These are phyloP conservation scores for Citrullus colocynthis DNA, from an alignment of 306 rosid genomes.

Conservation along the genomic window DNA sequence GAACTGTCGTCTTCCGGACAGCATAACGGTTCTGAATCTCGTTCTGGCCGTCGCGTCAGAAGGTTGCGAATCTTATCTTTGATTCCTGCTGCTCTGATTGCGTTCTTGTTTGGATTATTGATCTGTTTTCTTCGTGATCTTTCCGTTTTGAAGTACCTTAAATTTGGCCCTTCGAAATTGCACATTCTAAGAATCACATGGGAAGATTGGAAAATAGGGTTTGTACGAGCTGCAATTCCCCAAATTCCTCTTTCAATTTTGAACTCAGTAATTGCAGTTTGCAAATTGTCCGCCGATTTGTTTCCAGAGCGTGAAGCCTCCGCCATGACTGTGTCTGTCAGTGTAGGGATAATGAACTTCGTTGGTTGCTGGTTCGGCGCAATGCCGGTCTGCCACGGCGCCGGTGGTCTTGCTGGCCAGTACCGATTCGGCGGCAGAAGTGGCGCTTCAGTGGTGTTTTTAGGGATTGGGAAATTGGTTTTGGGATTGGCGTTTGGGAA, in stretches of 20 bases:
- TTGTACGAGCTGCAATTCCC: conserved; percentile 56
- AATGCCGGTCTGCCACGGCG: conserved; percentile 83
- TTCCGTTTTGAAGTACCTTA: conserved; percentile 28
- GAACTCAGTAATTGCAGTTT: conserved; percentile 71
- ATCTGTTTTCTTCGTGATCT: conserved; percentile 51
- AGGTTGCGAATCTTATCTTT: conserved; percentile 27
- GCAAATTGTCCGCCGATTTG: conserved; percentile 63
- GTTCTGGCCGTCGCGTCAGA: neutral
- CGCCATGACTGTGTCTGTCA: conserved; percentile 46
- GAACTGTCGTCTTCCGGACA: neutral
- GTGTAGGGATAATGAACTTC: conserved; percentile 63
- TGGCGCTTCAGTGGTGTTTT: conserved; percentile 57
- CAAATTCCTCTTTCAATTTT: conserved; percentile 59
- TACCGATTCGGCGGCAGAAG: conserved; percentile 76
- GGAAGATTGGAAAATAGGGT: conserved; percentile 67
- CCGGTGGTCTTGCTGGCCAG: conserved; percentile 81
- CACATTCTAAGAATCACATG: conserved; percentile 28
- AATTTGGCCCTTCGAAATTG: conserved; percentile 45
- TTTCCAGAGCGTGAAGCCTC: conserved; percentile 68
- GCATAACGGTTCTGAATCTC: neutral
- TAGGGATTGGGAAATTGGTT: conserved; percentile 46
- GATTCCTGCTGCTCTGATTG: conserved; percentile 51
- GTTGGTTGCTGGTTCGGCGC: conserved; percentile 91
- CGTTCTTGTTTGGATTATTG: conserved; percentile 39
- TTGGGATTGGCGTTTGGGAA: conserved; percentile 58